phyloP scores from a whole-genome alignment of 202 grass and related monocot species.

The Digitaria exilis region DNA sequence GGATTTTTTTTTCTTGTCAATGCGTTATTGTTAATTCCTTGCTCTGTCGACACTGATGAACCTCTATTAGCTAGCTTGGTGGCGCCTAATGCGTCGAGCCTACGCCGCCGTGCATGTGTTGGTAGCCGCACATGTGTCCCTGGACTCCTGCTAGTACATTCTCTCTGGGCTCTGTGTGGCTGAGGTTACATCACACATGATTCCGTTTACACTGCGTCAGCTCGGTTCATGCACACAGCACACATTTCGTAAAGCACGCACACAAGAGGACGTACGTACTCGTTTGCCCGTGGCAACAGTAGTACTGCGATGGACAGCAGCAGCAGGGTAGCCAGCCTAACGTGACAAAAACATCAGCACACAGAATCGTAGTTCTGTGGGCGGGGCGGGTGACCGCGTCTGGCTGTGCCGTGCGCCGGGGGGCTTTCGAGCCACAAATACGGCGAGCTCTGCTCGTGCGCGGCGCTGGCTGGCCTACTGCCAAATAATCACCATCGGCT shows the following conservation, averaged over 20 bases:
- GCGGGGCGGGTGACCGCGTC: background rate
- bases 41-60: background rate
- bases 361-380: background rate
- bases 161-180: background rate
- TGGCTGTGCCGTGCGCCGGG: background rate
- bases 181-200: background rate
- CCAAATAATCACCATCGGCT: background rate
- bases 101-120: conserved; percentile 10
- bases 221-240: background rate
- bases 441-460: too few relatives aligned
- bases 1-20: conserved; percentile 35
- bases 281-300: background rate
- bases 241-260: background rate
- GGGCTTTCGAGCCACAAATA: background rate
- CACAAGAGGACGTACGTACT: background rate
- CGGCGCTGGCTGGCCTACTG: background rate
- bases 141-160: background rate
- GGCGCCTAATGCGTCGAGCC: conserved; percentile 23
- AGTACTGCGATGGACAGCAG: background rate
- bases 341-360: background rate
- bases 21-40: background rate
- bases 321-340: background rate
- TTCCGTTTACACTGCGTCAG: background rate
- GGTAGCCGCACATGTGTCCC: background rate
- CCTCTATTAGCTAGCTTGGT: too few relatives aligned